Percentiles rank a stretch among this genome's conserved stretches.
Conservation (phyloP, 2,329 filamentous ascomycete genomes). For the Neofusicoccum cordaticola region DNA sequence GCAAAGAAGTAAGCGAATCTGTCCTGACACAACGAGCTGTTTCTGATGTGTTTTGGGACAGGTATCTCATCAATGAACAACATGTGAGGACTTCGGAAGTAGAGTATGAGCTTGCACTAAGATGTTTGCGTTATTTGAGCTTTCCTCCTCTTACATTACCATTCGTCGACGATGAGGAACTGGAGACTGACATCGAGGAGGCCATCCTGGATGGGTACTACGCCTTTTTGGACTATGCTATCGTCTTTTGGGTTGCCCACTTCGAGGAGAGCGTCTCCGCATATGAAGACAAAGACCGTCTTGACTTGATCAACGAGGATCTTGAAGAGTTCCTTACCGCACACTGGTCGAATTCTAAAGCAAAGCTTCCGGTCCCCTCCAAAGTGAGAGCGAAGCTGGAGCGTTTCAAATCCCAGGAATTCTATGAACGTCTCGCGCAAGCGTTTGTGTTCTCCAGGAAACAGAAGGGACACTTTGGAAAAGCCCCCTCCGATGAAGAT, state of each 20-base stretch:
- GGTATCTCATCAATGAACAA: constrained; percentile 19
- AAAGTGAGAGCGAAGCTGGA: neutral
- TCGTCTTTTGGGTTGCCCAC: constrained; percentile 21
- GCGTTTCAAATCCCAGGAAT: neutral
- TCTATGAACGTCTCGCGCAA: neutral
- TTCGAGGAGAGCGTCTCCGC: constrained; percentile 11
- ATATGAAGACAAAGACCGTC: neutral
- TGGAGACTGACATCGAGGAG: neutral
- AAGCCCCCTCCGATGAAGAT: neutral
- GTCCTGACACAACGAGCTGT: neutral
- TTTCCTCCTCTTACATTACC: constrained; percentile 21
- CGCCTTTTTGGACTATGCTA: constrained; percentile 22
- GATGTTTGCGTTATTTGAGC: neutral
- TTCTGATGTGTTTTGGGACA: neutral
- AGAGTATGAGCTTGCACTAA: constrained; percentile 19
- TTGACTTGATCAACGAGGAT: neutral
- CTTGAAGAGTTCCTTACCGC: neutral
- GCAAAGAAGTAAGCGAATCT: constrained; percentile 32
- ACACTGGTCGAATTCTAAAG: neutral
- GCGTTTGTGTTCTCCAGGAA: neutral
- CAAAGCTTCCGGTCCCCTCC: neutral
- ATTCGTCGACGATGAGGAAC: neutral
- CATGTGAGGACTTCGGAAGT: constrained; percentile 9
- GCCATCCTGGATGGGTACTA: constrained; percentile 20
- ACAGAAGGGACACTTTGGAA: neutral